phyloP scores from a whole-genome alignment of 306 rosid genomes.

The Mimosa pudica region DNA sequence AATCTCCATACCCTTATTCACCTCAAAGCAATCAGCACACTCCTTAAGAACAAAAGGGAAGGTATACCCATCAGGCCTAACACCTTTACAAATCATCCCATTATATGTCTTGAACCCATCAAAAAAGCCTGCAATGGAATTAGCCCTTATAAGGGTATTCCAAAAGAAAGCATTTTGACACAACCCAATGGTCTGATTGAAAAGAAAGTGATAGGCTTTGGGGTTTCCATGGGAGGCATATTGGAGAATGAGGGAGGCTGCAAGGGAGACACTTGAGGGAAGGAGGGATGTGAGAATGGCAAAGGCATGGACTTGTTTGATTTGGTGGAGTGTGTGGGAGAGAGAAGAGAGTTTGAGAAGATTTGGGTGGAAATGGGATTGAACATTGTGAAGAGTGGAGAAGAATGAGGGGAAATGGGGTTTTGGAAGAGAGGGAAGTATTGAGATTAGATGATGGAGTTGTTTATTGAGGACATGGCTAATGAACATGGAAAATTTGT shows the following conservation, averaged over 20 bases:
- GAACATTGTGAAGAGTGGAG: conserved; percentile 7
- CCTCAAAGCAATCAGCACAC: conserved; percentile 59
- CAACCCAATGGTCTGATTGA: conserved; percentile 42
- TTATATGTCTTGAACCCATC: conserved; percentile 65
- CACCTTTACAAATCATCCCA: conserved; percentile 59
- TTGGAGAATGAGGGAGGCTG: conserved; percentile 72
- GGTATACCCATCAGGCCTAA: conserved; percentile 66
- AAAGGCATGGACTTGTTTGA: conserved; percentile 72
- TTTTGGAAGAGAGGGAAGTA: conserved; percentile 13
- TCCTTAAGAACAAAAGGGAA: conserved; percentile 75
- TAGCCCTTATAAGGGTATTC: conserved; percentile 77
- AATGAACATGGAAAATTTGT: conserved; percentile 41
- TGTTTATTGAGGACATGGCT: conserved; percentile 38
- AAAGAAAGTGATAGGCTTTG: conserved; percentile 45
- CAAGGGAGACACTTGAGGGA: conserved; percentile 68
- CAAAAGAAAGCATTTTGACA: conserved; percentile 71
- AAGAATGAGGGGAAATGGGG: conserved; percentile 30
- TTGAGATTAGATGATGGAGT: conserved; percentile 11
- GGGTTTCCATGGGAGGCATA: conserved; percentile 62
- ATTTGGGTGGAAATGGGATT: conserved; percentile 36
- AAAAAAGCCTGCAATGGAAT: conserved; percentile 50
- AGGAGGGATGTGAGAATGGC: conserved; percentile 59
- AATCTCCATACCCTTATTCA: conserved; percentile 71
- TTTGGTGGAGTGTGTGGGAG: conserved; percentile 56
- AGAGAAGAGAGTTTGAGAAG: conserved; percentile 52